Evolutionary conservation across 2,329 filamentous ascomycete genomes (phyloP), one percentile per base, ranked within the genome.

Genomic region (Epichloe baconii): DNA sequence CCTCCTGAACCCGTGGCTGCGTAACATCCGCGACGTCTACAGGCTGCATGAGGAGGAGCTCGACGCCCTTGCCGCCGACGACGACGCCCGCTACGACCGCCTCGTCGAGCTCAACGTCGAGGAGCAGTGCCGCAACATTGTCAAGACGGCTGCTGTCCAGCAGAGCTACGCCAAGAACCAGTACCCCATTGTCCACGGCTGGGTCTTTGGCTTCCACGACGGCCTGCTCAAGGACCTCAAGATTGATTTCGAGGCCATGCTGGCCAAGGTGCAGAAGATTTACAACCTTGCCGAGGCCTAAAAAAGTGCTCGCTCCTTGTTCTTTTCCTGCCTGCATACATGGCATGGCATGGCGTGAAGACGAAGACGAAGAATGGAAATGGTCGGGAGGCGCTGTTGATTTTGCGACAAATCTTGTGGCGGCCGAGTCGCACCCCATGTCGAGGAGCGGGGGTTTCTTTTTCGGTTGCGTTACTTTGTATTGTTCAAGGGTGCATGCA

Each of bases 91-190:
- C 56, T 82, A 83, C 58, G 68, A 84, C 57, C 83, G 83, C 55
- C 72, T 96, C 52, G 85, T 88, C 47, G 87, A 94, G 73, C 76
- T 93, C 63, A 95, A 94, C 64, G 88, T 95, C 47, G 67, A 82
- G 40, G 80, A 86, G 68, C 85, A 89, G 63, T 80, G 89, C 63
- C 79, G 85, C 64, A 84, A 85, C 59, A 74, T 95, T 56, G 82
- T 85, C 73, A 83, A 88, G 74, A 89, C 88, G 61, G 81, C 84
- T 21, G 80, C 80, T 34, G 82, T 95, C n/a, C 81, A 89, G 68
- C 80, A 88, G 68, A 79, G 72, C 17, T 86, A 79, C 61, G 73
- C 73, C 44, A 65, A 77, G 61, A 80, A 84, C 59, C 67, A 75
- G 57, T 86, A 77, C 61, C 83, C 83, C 49, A 75, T 86, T 54